Conservation (phyloP, 768 basidiomycete genomes). For the Coprinellus micaceus region DNA sequence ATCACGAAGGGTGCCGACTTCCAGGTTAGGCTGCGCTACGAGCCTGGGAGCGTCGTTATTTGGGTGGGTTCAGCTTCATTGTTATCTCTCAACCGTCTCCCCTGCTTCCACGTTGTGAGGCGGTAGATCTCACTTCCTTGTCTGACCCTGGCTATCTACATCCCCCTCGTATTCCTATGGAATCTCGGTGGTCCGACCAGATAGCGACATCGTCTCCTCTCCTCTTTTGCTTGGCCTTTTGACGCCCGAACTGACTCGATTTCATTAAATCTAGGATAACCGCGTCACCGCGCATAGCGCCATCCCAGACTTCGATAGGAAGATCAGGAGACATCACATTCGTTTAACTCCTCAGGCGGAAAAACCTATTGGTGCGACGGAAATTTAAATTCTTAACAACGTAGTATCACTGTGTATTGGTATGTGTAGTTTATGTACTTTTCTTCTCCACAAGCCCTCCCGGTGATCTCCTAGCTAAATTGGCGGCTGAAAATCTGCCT, state of each 20-base stretch:
- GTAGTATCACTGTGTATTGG: too few species aligned
- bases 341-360: slow-evolving; percentile 48
- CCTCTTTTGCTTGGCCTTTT: too few species aligned
- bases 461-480: too few species aligned
- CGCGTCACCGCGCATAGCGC: slow-evolving; percentile 46
- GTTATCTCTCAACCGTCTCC: background rate
- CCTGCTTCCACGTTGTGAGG: background rate
- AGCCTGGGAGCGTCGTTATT: slow-evolving; percentile 51
- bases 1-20: slow-evolving; percentile 47
- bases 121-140: background rate
- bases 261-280: too few species aligned
- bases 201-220: too few species aligned
- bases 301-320: slow-evolving; percentile 33
- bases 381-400: background rate
- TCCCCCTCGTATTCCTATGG: too few species aligned
- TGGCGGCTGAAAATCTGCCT: too few species aligned
- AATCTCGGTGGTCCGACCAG: too few species aligned
- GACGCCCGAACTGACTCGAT: too few species aligned
- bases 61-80: slow-evolving; percentile 45
- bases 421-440: too few species aligned
- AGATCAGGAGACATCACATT: slow-evolving; percentile 40
- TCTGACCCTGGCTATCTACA: background rate
- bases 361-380: slow-evolving; percentile 19
- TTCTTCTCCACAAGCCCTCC: too few species aligned
- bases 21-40: slow-evolving; percentile 34